These are phyloP conservation scores for Lentinula raphanica DNA, from an alignment of 768 basidiomycete species.

Conservation along the genomic window DNA sequence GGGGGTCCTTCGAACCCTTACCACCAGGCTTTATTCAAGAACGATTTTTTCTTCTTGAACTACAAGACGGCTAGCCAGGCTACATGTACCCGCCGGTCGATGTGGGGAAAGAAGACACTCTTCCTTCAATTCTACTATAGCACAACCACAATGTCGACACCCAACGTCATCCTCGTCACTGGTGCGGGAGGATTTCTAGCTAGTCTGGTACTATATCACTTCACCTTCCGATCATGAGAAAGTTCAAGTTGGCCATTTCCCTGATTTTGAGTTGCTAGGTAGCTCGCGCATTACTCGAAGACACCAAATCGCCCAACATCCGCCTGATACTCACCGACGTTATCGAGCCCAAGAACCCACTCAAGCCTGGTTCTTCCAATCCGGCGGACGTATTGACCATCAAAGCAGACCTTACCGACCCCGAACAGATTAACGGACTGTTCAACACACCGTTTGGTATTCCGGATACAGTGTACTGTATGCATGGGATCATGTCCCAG, in stretches of 20 bases:
- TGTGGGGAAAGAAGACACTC: too few relatives aligned
- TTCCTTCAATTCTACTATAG: too few relatives aligned
- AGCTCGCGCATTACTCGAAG: conserved; percentile 25
- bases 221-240: too few relatives aligned
- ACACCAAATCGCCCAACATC: conserved; percentile 29
- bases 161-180: conserved; percentile 4
- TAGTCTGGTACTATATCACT: not conserved
- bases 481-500: conserved; percentile 61
- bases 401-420: conserved; percentile 37
- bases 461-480: conserved; percentile 41
- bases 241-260: not conserved
- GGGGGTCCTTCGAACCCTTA: too few relatives aligned
- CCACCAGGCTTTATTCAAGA: too few relatives aligned
- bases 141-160: conserved; percentile 1
- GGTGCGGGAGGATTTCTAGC: conserved; percentile 7
- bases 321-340: conserved; percentile 50
- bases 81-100: too few relatives aligned
- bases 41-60: too few relatives aligned
- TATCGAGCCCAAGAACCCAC: conserved; percentile 31
- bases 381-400: conserved; percentile 25
- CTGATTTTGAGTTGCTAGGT: conserved; percentile 22
- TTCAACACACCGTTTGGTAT: conserved; percentile 35
- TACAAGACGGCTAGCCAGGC: too few relatives aligned
- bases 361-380: conserved; percentile 3
- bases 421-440: conserved; percentile 26